Conservation (phyloP, 345 rosid species). For the Arabis alpina region DNA sequence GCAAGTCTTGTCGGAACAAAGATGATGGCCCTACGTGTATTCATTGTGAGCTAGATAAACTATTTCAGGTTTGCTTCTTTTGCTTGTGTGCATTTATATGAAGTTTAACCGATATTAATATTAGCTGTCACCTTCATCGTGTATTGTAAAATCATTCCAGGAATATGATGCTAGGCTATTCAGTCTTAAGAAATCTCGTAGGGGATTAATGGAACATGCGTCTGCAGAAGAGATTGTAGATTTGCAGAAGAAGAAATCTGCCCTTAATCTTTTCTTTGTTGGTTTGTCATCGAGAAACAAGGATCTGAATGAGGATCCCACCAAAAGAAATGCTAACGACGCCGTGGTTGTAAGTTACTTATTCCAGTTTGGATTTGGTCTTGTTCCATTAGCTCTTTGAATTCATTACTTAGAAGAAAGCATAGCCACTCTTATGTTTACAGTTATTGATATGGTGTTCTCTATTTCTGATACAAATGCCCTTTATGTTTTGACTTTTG, state of each 20-base stretch:
- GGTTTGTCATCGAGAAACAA: slow-evolving; percentile 61
- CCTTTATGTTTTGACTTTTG: slow-evolving; percentile 15
- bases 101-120: slow-evolving; percentile 1
- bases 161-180: slow-evolving; percentile 91
- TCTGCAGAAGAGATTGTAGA: slow-evolving; percentile 87
- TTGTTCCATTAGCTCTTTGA: background rate
- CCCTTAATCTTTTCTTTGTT: slow-evolving; percentile 78
- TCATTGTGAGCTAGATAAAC: slow-evolving; percentile 84
- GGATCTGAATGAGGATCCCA: slow-evolving; percentile 51
- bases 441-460: background rate
- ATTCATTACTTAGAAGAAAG: slow-evolving; percentile 17
- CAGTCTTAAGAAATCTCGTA: slow-evolving; percentile 68
- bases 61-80: slow-evolving; percentile 66
- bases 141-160: slow-evolving; percentile 47
- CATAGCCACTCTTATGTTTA: slow-evolving; percentile 11
- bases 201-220: slow-evolving; percentile 69
- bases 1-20: slow-evolving; percentile 65
- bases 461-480: slow-evolving; percentile 14
- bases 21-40: slow-evolving; percentile 82
- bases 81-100: slow-evolving; percentile 27
- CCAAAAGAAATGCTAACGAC: slow-evolving; percentile 70
- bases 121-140: too few relatives aligned
- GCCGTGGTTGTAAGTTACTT: slow-evolving; percentile 66
- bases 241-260: slow-evolving; percentile 76
- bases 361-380: slow-evolving; percentile 31